Percentiles rank a stretch among this genome's conserved stretches.
Conservation (phyloP, 2,329 filamentous ascomycete species). For the Aspergillus alliaceus region DNA sequence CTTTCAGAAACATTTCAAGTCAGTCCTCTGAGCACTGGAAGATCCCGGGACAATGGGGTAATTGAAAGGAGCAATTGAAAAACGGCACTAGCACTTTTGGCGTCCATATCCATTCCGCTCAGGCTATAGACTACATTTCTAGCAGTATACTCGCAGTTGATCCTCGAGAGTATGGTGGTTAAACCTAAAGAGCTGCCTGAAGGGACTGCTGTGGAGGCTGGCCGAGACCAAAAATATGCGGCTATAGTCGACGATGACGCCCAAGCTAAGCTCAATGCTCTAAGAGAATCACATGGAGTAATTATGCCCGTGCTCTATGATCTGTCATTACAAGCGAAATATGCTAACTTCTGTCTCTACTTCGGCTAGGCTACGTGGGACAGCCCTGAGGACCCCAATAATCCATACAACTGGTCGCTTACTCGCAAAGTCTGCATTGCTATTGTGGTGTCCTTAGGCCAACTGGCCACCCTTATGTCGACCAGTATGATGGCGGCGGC, state of each 20-base stretch:
- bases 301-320: too few relatives aligned
- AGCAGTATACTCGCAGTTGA: neutral
- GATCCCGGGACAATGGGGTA: neutral
- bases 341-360: neutral
- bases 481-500: constrained; percentile 7
- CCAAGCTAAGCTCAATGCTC: neutral
- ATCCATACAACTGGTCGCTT: constrained; percentile 3
- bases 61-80: neutral
- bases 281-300: neutral
- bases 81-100: neutral
- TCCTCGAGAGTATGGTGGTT: neutral
- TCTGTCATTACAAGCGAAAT: too few relatives aligned
- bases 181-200: neutral
- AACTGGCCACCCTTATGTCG: constrained; percentile 2
- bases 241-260: neutral
- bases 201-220: neutral
- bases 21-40: neutral
- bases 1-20: neutral
- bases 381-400: neutral
- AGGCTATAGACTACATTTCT: neutral
- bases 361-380: constrained; percentile 5
- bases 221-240: neutral
- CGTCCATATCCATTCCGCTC: neutral
- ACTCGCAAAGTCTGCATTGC: constrained; percentile 2
- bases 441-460: neutral